Evolutionary conservation across 2,329 filamentous ascomycete species (phyloP).

Genomic region (Tolypocladium cylindrosporum): DNA sequence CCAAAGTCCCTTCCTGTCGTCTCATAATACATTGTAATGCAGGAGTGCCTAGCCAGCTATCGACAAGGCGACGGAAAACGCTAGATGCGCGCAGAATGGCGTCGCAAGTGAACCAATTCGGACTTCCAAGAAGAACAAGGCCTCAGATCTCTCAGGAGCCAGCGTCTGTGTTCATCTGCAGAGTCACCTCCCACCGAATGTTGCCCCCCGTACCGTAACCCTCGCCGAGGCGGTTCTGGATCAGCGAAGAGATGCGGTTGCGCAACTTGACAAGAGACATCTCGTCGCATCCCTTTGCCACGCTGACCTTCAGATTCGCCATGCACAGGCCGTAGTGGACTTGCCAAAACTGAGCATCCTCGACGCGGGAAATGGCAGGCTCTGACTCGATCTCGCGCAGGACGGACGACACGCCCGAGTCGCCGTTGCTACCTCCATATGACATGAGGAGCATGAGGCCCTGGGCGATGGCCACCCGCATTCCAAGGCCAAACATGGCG

Average conservation of each 20-base stretch:
- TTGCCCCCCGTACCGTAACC: conserved; percentile 73
- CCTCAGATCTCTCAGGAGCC: conserved; percentile 8
- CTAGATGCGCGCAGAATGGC: not conserved
- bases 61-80: not conserved
- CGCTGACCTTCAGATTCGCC: conserved; percentile 79
- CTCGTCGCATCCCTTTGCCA: conserved; percentile 56
- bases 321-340: conserved; percentile 95
- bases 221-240: conserved; percentile 79
- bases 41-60: not conserved
- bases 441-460: conserved; percentile 96
- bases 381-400: conserved; percentile 78
- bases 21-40: not conserved
- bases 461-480: conserved; percentile 73
- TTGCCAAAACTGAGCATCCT: conserved; percentile 96
- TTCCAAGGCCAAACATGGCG: conserved; percentile 80
- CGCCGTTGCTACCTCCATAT: conserved; percentile 39
- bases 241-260: conserved; percentile 64
- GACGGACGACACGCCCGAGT: conserved; percentile 56
- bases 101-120: not conserved
- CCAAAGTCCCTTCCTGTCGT: not conserved
- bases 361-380: conserved; percentile 62
- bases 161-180: conserved; percentile 54
- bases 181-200: conserved; percentile 85
- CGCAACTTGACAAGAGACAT: conserved; percentile 63
- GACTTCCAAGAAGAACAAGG: not conserved